Evolutionary conservation across 768 basidiomycete genomes (phyloP), one percentile per base, ranked within the genome.

Genomic region (Rhizopogon sp.): DNA sequence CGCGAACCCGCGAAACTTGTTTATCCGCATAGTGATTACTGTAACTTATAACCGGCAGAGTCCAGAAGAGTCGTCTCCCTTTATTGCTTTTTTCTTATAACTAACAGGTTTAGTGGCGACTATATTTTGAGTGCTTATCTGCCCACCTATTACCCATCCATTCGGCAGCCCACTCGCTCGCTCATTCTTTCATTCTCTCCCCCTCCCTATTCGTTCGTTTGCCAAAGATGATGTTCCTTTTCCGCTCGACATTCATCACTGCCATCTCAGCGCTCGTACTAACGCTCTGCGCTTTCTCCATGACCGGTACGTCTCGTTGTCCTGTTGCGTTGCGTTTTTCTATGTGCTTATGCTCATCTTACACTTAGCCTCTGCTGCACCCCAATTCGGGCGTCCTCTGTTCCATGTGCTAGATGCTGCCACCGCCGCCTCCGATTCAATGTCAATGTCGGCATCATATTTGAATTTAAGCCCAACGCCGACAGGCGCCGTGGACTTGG

Each of bases 211-310:
- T 47, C 33, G 33, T 35, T 47, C 46, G 20, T 47, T 47, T 5
- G 11, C 13, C 29, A 22, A 52, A 63, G 39, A 64, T 62, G 57
- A 59, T 67, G 63, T 20, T 57, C 31, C 52, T 63, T 45, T 67
- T 63, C 43, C 67, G 63, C 5, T 54, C 65, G 13, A 49, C 56
- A 22, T 60, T 60, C 43, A 37, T 69, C 43, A 41, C 55, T 1
- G 45, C 55, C 1, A 29, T 39, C 1, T 55, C 43, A 53, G n/a
- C 54, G 17, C 39, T 64, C 3, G 10, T 61, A 5, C 17, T 54
- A 10, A 33, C 62, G 5, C 42, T 63, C 22, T 60, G 55, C 50
- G 9, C 54, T 25, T 44, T 65, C 17, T 28, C 51, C 8, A 28
- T 55, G 2, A 33, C 66, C 43, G 62, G 67, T 56, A 37, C 39